Conservation (phyloP, 2,329 filamentous ascomycete species). For the Calonectria multiphialidica region DNA sequence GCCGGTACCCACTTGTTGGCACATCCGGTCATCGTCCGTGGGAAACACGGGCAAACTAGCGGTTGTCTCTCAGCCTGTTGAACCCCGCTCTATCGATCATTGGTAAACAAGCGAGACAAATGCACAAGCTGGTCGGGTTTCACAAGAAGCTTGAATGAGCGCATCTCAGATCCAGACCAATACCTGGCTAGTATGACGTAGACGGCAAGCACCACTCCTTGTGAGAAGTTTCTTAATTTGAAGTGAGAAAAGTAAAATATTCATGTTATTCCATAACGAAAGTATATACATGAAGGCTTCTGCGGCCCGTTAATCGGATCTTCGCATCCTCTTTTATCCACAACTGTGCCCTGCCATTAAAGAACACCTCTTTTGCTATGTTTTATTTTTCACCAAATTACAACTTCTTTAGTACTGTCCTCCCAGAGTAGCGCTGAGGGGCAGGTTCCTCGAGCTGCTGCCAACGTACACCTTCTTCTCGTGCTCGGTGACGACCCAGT, state of each 20-base stretch:
- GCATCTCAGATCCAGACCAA: not conserved
- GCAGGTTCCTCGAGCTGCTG: slow-evolving; percentile 66
- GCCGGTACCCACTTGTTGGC: not conserved
- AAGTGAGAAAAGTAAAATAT: not conserved
- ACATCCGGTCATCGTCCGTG: not conserved
- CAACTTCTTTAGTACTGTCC: not conserved
- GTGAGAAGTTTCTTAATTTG: not conserved
- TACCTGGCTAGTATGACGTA: not conserved
- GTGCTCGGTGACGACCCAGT: slow-evolving; percentile 77
- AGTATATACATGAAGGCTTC: slow-evolving; percentile 14
- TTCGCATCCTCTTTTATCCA: not conserved
- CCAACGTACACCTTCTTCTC: slow-evolving; percentile 69
- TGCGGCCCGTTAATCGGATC: not conserved
- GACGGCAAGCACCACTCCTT: not conserved
- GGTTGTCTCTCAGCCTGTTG: not conserved
- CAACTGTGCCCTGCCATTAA: not conserved
- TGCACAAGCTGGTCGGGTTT: not conserved
- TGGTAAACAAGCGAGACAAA: slow-evolving; percentile 6
- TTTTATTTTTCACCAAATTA: not conserved
- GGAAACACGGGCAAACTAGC: not conserved
- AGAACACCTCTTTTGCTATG: not conserved
- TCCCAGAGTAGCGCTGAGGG: slow-evolving; percentile 48
- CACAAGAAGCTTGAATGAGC: not conserved
- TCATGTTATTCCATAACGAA: slow-evolving; percentile 12
- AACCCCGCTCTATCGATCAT: not conserved